Evolutionary conservation across 2,329 filamentous ascomycete genomes (phyloP).

Genomic region (Botrytis paeoniae): DNA sequence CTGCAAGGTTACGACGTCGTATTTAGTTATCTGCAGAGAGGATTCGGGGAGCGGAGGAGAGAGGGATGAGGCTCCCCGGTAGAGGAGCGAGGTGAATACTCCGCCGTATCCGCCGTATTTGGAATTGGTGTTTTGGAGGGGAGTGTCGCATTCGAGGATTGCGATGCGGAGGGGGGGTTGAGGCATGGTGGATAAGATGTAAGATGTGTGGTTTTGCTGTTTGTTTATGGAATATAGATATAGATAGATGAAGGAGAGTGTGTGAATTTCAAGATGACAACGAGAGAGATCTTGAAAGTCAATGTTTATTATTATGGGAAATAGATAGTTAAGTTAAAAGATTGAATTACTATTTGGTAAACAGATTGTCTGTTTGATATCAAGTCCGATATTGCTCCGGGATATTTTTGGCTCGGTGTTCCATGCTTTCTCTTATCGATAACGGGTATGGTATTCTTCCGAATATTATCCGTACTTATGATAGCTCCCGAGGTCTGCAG

Average conservation of each 20-base stretch:
- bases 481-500: not conserved
- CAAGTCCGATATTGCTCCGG: not conserved
- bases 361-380: not conserved
- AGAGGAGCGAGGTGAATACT: constrained; percentile 62
- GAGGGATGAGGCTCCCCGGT: constrained; percentile 50
- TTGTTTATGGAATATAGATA: no score
- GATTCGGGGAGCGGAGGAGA: constrained; percentile 43
- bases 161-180: constrained; percentile 52
- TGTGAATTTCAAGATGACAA: not conserved
- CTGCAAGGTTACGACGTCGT: constrained; percentile 66
- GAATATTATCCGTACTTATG: not conserved
- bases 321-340: not conserved
- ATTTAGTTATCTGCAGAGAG: constrained; percentile 46
- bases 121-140: constrained; percentile 59
- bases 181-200: constrained; percentile 27
- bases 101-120: constrained; percentile 72
- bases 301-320: not conserved
- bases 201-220: no score
- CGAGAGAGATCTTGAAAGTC: not conserved
- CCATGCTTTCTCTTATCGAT: not conserved
- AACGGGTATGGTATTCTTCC: not conserved
- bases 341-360: constrained; percentile 3
- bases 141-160: constrained; percentile 83
- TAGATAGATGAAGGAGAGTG: not conserved
- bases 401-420: not conserved